Conservation (phyloP, 257 asterid species). For the Capsicum baccatum region DNA sequence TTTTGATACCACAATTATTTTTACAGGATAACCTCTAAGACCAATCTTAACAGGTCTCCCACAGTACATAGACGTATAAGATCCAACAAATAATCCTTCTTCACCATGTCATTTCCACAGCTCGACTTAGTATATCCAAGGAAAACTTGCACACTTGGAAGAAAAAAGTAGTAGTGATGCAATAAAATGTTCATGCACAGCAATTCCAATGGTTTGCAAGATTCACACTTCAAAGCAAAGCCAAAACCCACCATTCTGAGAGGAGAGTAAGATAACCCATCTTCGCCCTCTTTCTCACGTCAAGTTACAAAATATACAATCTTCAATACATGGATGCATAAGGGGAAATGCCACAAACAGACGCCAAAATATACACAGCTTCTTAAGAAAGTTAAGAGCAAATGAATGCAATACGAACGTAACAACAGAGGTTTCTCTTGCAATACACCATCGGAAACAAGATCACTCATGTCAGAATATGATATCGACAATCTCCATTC, state of each 20-base stretch:
- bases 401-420: background rate
- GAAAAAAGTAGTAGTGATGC: background rate
- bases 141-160: background rate
- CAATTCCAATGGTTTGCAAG: conserved; percentile 6
- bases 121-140: background rate
- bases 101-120: background rate
- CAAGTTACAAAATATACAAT: background rate
- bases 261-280: background rate
- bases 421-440: background rate
- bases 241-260: background rate
- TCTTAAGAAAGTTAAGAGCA: background rate
- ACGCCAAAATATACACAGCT: conserved; percentile 2
- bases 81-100: background rate
- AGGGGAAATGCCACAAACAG: background rate
- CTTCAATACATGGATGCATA: background rate
- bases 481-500: conserved; percentile 14
- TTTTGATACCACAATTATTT: background rate
- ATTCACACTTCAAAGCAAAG: conserved; percentile 11
- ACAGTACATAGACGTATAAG: background rate
- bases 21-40: conserved; percentile 4
- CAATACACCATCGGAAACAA: background rate
- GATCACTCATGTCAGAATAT: background rate
- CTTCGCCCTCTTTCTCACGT: background rate
- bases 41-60: conserved; percentile 1
- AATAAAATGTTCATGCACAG: background rate